Evolutionary conservation across 2,329 filamentous ascomycete species (phyloP).

Genomic region (Neofusicoccum sp.): DNA sequence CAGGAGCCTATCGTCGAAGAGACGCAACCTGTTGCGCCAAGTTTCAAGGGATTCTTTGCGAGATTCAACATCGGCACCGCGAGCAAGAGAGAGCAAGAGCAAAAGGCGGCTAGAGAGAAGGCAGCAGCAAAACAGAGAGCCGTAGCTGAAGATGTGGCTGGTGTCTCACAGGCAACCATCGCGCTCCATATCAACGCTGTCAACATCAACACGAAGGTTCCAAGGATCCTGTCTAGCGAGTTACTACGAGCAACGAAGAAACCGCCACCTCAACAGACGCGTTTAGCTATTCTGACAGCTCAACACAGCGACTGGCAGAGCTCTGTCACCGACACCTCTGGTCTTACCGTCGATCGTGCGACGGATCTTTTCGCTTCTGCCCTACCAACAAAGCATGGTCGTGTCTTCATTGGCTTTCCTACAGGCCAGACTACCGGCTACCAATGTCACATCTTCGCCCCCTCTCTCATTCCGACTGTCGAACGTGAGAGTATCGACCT

Average conservation of each 20-base stretch:
- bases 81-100: constrained; percentile 59
- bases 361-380: constrained; percentile 87
- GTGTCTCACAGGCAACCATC: constrained; percentile 70
- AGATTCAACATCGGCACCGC: constrained; percentile 30
- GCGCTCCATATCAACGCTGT: constrained; percentile 88
- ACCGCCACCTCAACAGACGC: constrained; percentile 83
- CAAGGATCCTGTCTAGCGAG: constrained; percentile 72
- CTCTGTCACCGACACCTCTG: constrained; percentile 56
- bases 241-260: constrained; percentile 97
- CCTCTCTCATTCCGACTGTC: constrained; percentile 94
- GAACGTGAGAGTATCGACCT: constrained; percentile 96
- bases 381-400: constrained; percentile 81
- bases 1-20: constrained; percentile 3
- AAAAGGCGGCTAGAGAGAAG: constrained; percentile 54
- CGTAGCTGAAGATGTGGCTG: constrained; percentile 64
- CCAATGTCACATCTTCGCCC: constrained; percentile 90
- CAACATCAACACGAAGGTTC: constrained; percentile 72
- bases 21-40: background rate
- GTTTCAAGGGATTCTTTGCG: constrained; percentile 40
- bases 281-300: constrained; percentile 82
- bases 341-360: constrained; percentile 53
- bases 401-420: constrained; percentile 96
- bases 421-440: constrained; percentile 96
- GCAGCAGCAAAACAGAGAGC: constrained; percentile 10
- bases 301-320: constrained; percentile 79